phyloP scores from a whole-genome alignment of 2,329 filamentous ascomycete species.

The Fusarium guadeloupense region DNA sequence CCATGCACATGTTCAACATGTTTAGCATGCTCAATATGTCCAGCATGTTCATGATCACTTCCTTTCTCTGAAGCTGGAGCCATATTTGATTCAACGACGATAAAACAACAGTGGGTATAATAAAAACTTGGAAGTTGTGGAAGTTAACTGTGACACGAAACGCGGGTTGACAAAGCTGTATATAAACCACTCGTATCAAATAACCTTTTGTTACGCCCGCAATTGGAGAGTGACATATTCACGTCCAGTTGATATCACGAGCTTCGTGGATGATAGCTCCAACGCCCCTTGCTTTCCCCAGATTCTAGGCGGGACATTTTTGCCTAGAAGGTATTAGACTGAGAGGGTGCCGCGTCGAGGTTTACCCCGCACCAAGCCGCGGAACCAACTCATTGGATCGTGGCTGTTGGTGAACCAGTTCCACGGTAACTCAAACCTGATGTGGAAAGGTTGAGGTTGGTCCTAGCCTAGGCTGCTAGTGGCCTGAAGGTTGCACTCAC shows the following conservation, averaged over 20 bases:
- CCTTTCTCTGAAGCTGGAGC: slow-evolving; percentile 20
- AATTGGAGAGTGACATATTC: neutral
- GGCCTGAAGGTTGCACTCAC: neutral
- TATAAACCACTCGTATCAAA: slow-evolving; percentile 19
- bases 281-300: slow-evolving; percentile 20
- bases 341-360: slow-evolving; percentile 1
- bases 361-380: slow-evolving; percentile 16
- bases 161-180: neutral
- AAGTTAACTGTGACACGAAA: neutral
- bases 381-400: slow-evolving; percentile 11
- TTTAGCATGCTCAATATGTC: slow-evolving; percentile 6
- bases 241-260: slow-evolving; percentile 15
- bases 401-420: neutral
- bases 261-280: slow-evolving; percentile 2
- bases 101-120: neutral
- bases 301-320: slow-evolving; percentile 30
- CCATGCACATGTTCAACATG: neutral
- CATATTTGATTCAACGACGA: neutral
- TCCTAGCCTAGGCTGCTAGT: neutral
- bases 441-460: slow-evolving; percentile 13
- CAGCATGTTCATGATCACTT: slow-evolving; percentile 16
- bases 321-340: slow-evolving; percentile 26
- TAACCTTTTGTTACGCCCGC: slow-evolving; percentile 15
- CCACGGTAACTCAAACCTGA: slow-evolving; percentile 31
- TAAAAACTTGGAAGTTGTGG: neutral